Evolutionary conservation across 176 grass and related monocot genomes (phyloP).

Genomic region (Chloris gayana): DNA sequence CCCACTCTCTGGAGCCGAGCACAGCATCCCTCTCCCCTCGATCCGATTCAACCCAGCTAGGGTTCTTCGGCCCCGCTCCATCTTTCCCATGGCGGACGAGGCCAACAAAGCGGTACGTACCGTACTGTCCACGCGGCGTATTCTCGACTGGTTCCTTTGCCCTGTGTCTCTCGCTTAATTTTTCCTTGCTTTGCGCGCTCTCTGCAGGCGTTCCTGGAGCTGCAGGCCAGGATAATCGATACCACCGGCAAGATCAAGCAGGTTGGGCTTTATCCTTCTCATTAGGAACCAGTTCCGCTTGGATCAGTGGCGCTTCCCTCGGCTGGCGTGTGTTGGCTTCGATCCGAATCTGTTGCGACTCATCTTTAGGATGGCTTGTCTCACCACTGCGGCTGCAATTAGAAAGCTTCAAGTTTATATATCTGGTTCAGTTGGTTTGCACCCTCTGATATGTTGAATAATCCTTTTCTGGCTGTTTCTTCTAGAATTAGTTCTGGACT

Average conservation of each 20-base stretch:
- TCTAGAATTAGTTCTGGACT: not conserved
- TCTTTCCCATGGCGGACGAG: slow-evolving; percentile 63
- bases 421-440: not conserved
- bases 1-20: not conserved
- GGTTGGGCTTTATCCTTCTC: slow-evolving; percentile 41
- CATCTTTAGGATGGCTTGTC: not conserved
- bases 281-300: not conserved
- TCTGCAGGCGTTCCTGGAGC: slow-evolving; percentile 82
- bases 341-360: not conserved
- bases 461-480: not conserved
- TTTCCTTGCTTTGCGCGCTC: not conserved
- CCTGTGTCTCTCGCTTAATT: not conserved
- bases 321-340: not conserved
- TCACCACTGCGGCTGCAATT: not conserved
- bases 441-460: not conserved
- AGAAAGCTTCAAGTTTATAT: not conserved
- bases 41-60: slow-evolving; percentile 28
- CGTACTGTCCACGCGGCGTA: not conserved
- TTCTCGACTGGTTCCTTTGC: not conserved
- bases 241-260: slow-evolving; percentile 83
- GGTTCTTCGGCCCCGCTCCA: slow-evolving; percentile 35
- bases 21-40: not conserved
- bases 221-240: slow-evolving; percentile 77
- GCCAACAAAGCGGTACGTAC: slow-evolving; percentile 65
- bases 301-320: not conserved